These are phyloP conservation scores for Penicillium parvum DNA, from an alignment of 495 filamentous ascomycete genomes.

Conservation along the genomic window DNA sequence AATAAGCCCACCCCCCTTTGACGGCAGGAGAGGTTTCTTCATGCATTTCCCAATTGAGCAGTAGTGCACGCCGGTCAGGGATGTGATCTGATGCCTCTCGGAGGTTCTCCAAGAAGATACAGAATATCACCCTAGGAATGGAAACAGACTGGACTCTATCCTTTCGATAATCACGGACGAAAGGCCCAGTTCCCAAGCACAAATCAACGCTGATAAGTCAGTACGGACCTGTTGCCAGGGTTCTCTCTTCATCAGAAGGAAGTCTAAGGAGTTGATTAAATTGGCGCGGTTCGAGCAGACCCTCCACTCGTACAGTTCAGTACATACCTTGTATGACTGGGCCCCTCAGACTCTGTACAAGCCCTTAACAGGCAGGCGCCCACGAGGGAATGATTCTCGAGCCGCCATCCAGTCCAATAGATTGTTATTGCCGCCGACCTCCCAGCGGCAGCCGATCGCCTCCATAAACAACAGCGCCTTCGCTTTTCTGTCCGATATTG, in stretches of 20 bases:
- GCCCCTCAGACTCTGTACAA: slow-evolving; percentile 25
- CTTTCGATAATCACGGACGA: too few relatives aligned
- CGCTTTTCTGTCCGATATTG: slow-evolving; percentile 10
- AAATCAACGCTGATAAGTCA: too few relatives aligned
- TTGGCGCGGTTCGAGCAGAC: slow-evolving; percentile 11
- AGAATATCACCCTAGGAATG: too few relatives aligned
- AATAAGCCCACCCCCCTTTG: slow-evolving; percentile 3
- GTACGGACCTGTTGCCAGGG: too few relatives aligned
- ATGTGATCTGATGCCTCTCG: background rate
- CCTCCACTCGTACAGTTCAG: slow-evolving; percentile 30
- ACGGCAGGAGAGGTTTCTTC: background rate
- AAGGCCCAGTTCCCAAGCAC: too few relatives aligned
- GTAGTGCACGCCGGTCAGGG: slow-evolving; percentile 8
- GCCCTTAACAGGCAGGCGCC: slow-evolving; percentile 27
- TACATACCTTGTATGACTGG: slow-evolving; percentile 26
- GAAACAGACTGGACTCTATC: too few relatives aligned
- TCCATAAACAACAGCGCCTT: slow-evolving; percentile 18
- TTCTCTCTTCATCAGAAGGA: slow-evolving; percentile 1
- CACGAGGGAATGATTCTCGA: slow-evolving; percentile 26
- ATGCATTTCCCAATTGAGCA: slow-evolving; percentile 4
- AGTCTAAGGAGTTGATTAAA: slow-evolving; percentile 8
- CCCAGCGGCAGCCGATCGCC: slow-evolving; percentile 18
- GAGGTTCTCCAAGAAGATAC: background rate
- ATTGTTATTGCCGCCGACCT: slow-evolving; percentile 21
- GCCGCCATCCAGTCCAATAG: slow-evolving; percentile 22